Evolutionary conservation across 768 basidiomycete genomes (phyloP).

Genomic region (Mycena alexandri): DNA sequence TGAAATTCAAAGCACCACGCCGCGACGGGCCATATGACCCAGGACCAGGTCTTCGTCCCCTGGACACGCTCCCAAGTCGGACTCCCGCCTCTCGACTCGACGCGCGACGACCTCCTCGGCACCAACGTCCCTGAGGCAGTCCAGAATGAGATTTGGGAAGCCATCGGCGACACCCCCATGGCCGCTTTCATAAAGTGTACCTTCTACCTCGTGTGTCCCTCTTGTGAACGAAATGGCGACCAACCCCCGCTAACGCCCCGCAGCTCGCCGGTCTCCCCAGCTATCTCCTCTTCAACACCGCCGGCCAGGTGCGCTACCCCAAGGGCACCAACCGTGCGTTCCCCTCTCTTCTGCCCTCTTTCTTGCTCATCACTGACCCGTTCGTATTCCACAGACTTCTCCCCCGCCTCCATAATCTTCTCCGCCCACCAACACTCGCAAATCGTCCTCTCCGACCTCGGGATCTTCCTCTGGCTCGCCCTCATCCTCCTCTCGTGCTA

Average conservation of each 20-base stretch:
- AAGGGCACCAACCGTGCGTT: conserved; percentile 81
- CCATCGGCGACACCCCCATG: conserved; percentile 92
- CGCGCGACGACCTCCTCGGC: conserved; percentile 73
- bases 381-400: conserved; percentile 70
- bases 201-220: conserved; percentile 68
- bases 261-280: conserved; percentile 88
- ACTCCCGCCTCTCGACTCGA: conserved; percentile 73
- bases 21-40: conserved; percentile 90
- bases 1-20: conserved; percentile 52
- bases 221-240: background rate
- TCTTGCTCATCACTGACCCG: background rate
- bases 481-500: conserved; percentile 67
- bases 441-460: conserved; percentile 86
- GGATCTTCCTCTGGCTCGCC: conserved; percentile 80
- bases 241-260: conserved; percentile 1
- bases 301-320: conserved; percentile 89
- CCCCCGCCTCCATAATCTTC: conserved; percentile 85
- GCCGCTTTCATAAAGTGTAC: conserved; percentile 65
- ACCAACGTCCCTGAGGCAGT: conserved; percentile 75
- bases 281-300: conserved; percentile 88
- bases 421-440: conserved; percentile 80
- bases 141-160: conserved; percentile 83
- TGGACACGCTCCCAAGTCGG: conserved; percentile 81
- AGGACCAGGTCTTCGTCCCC: conserved; percentile 97
- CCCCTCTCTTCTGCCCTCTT: conserved; percentile 3